Evolutionary conservation across 768 basidiomycete genomes (phyloP).

Genomic region (Pisolithus orientalis): DNA sequence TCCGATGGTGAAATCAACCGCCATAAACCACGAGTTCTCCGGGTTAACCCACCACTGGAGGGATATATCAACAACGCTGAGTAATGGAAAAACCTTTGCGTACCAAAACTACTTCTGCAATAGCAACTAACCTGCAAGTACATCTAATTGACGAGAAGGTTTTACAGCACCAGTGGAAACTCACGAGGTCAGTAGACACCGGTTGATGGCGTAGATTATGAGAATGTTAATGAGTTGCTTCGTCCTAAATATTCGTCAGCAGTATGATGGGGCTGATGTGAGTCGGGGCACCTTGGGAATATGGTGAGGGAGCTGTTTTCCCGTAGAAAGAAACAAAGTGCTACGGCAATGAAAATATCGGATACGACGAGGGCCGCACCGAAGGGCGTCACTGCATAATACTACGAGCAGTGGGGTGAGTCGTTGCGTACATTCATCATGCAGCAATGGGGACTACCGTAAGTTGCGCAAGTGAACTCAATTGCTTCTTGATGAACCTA

Average conservation of each 20-base stretch:
- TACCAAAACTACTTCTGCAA: background rate
- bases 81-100: background rate
- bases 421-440: too few species aligned
- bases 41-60: background rate
- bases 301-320: background rate
- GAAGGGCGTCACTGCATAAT: background rate
- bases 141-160: background rate
- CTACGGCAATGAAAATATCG: background rate
- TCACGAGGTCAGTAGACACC: background rate
- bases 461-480: background rate
- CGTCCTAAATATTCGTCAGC: background rate
- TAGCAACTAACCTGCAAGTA: background rate
- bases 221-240: background rate
- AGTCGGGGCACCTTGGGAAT: background rate
- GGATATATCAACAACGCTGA: too few species aligned
- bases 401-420: background rate
- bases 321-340: background rate
- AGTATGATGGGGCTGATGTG: background rate
- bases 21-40: background rate
- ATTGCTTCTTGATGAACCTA: background rate
- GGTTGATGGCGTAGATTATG: background rate
- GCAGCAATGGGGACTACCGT: background rate
- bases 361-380: background rate
- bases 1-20: background rate
- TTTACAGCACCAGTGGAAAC: background rate